These are phyloP conservation scores for Vishniacozyma victoriae DNA, from an alignment of 768 basidiomycete species.

Conservation along the genomic window DNA sequence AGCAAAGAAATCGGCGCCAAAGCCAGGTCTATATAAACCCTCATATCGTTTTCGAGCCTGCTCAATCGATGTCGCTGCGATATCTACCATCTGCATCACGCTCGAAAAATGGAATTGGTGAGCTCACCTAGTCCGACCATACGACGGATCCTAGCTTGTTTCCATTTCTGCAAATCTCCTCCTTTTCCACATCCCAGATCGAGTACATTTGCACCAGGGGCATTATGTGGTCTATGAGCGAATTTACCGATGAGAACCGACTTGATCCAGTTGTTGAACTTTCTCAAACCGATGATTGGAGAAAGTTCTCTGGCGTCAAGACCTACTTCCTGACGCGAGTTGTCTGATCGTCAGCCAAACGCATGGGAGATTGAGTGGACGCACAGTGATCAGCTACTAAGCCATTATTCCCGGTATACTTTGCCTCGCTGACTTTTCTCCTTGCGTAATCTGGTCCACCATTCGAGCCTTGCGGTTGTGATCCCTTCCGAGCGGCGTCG, in stretches of 20 bases:
- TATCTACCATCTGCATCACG: slow-evolving; percentile 55
- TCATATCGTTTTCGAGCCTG: slow-evolving; percentile 74
- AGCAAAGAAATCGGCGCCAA: slow-evolving; percentile 74
- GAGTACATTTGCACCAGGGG: slow-evolving; percentile 64
- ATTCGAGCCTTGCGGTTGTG: neutral
- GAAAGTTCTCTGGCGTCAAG: slow-evolving; percentile 75
- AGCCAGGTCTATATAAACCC: slow-evolving; percentile 53
- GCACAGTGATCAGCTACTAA: slow-evolving; percentile 40
- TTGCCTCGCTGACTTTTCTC: slow-evolving; percentile 24
- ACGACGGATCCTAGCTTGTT: slow-evolving; percentile 71
- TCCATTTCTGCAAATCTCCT: slow-evolving; percentile 94
- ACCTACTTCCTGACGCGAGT: slow-evolving; percentile 85
- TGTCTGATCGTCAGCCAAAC: slow-evolving; percentile 65
- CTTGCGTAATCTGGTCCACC: slow-evolving; percentile 18
- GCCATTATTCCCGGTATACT: slow-evolving; percentile 31
- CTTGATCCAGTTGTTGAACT: slow-evolving; percentile 99
- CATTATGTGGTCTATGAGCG: slow-evolving; percentile 58
- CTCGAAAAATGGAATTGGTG: slow-evolving; percentile 3
- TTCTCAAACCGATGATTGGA: slow-evolving; percentile 92
- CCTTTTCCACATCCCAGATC: slow-evolving; percentile 99
- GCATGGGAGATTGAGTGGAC: slow-evolving; percentile 2
- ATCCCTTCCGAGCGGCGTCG: slow-evolving; percentile 1
- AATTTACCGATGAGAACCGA: slow-evolving; percentile 90
- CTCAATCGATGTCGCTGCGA: slow-evolving; percentile 78
- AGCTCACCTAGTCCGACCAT: slow-evolving; percentile 71